Percentiles rank a stretch among this genome's conserved stretches.
Evolutionary conservation across 495 filamentous ascomycete genomes (phyloP).

Genomic region (Aspergillus hancockii): DNA sequence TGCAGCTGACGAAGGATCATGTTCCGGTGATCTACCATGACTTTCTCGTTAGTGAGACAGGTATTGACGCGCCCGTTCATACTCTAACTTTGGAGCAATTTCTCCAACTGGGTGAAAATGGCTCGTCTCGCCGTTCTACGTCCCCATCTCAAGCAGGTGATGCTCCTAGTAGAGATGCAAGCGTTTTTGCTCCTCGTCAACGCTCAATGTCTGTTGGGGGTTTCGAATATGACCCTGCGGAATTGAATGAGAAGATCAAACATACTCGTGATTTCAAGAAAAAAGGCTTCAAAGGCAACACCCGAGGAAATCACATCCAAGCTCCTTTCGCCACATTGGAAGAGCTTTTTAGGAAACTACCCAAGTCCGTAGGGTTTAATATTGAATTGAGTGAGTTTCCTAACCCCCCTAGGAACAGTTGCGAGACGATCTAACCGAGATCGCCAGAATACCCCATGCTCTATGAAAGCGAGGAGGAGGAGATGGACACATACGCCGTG

Average conservation of each 20-base stretch:
- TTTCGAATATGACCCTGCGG: constrained; percentile 52
- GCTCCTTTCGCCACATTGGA: constrained; percentile 92
- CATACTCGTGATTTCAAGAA: constrained; percentile 93
- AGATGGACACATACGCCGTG: constrained; percentile 96
- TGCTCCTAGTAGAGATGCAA: constrained; percentile 10
- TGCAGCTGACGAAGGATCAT: constrained; percentile 97
- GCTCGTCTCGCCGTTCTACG: constrained; percentile 42
- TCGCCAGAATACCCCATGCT: constrained; percentile 89
- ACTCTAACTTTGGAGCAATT: constrained; percentile 92
- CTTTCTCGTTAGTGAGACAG: constrained; percentile 97
- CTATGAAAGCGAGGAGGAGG: constrained; percentile 86
- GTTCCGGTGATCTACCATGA: constrained; percentile 99
- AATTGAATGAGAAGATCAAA: constrained; percentile 89
- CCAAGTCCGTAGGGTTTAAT: constrained; percentile 85
- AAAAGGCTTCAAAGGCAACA: constrained; percentile 94
- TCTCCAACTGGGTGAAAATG: constrained; percentile 73
- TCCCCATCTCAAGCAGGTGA: constrained; percentile 41
- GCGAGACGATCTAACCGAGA: constrained; percentile 32
- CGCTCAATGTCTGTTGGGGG: constrained; percentile 61
- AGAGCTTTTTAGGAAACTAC: constrained; percentile 85
- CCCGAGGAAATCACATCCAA: constrained; percentile 89
- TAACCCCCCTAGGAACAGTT: constrained; percentile 23
- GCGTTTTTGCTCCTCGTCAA: constrained; percentile 30
- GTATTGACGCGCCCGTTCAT: constrained; percentile 95
- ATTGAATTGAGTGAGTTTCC: constrained; percentile 81